phyloP scores from a whole-genome alignment of 352 stramenopile genomes.

The Globisporangium nodosum region DNA sequence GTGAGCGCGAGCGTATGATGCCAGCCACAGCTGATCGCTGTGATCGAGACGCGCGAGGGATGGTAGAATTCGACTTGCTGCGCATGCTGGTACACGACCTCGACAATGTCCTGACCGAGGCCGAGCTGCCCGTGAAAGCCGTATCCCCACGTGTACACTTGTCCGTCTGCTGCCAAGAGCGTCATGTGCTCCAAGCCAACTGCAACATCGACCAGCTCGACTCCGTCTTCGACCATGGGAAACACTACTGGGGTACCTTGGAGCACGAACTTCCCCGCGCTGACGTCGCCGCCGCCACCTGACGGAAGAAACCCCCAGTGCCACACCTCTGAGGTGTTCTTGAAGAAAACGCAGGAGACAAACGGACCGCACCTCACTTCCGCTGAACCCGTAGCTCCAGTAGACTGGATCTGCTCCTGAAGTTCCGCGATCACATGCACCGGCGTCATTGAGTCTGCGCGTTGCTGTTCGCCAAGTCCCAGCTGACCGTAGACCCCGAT shows the following conservation, averaged over 20 bases:
- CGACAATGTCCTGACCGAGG: constrained; percentile 15
- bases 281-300: background rate
- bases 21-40: constrained; percentile 25
- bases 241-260: constrained; percentile 11
- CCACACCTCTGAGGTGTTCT: constrained; percentile 18
- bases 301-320: constrained; percentile 30
- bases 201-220: constrained; percentile 17
- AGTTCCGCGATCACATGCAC: constrained; percentile 15
- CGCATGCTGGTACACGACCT: constrained; percentile 10
- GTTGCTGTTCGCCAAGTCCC: constrained; percentile 24
- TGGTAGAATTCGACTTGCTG: constrained; percentile 21
- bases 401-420: constrained; percentile 7
- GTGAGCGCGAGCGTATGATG: constrained; percentile 28
- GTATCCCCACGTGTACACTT: constrained; percentile 35
- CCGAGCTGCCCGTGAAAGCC: constrained; percentile 27
- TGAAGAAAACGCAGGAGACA: constrained; percentile 22
- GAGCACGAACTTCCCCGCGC: constrained; percentile 5
- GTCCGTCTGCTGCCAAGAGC: constrained; percentile 18
- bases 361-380: constrained; percentile 29
- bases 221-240: constrained; percentile 12
- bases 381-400: background rate
- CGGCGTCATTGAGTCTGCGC: constrained; percentile 15
- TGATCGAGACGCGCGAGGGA: constrained; percentile 13
- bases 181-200: constrained; percentile 26
- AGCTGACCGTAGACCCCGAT: constrained; percentile 40